phyloP scores from a whole-genome alignment of 768 basidiomycete species.

The Boletus vinaceobasis region DNA sequence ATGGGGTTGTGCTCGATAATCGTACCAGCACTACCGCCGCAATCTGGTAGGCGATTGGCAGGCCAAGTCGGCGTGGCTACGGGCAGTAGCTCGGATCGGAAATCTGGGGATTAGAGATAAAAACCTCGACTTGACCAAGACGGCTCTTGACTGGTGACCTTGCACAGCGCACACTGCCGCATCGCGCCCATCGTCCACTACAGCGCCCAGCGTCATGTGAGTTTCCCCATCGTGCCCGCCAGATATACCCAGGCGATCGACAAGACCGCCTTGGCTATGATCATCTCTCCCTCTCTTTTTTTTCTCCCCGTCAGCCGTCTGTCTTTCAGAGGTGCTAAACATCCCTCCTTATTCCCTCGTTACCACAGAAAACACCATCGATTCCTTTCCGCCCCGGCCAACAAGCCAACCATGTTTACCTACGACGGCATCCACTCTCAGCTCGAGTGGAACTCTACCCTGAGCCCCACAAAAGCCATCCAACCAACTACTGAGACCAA shows the following conservation, averaged over 20 bases:
- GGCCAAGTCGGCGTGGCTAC: neutral
- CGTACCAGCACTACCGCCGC: slow-evolving; percentile 10
- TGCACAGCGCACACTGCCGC: slow-evolving; percentile 5
- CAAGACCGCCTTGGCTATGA: slow-evolving; percentile 12
- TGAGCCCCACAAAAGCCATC: slow-evolving; percentile 70
- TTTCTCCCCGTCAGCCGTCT: slow-evolving; percentile 16
- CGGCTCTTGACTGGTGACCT: neutral
- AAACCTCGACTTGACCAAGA: neutral
- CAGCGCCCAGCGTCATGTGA: slow-evolving; percentile 17
- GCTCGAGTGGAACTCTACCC: slow-evolving; percentile 87
- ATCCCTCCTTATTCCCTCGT: neutral
- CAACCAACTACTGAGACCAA: slow-evolving; percentile 77
- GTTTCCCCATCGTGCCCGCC: slow-evolving; percentile 6
- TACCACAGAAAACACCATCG: slow-evolving; percentile 10
- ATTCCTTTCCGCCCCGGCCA: slow-evolving; percentile 7
- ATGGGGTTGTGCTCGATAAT: slow-evolving; percentile 3
- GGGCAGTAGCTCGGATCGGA: neutral
- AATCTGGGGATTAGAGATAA: slow-evolving; percentile 4
- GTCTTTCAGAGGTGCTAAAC: slow-evolving; percentile 13
- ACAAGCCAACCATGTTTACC: slow-evolving; percentile 44
- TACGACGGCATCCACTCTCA: slow-evolving; percentile 69
- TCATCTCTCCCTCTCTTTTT: slow-evolving; percentile 2
- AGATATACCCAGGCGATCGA: slow-evolving; percentile 13
- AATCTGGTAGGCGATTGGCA: slow-evolving; percentile 10
- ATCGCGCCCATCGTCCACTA: slow-evolving; percentile 8